Conservation (phyloP, 257 asterid genomes). For the Nicotiana undulata region DNA sequence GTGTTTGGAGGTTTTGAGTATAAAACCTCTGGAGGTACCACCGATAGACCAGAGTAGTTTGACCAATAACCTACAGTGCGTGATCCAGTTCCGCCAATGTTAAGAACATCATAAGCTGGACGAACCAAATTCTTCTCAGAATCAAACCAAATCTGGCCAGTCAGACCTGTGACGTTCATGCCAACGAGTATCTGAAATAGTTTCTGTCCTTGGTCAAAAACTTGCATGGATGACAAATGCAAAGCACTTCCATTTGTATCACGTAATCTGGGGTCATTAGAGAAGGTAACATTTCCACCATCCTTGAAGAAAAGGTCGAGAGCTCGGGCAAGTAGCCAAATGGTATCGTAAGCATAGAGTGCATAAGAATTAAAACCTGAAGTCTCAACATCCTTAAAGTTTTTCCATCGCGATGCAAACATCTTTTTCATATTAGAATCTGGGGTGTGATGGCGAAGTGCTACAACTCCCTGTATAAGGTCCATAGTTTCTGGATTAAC, state of each 20-base stretch:
- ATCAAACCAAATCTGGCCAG: slow-evolving; percentile 45
- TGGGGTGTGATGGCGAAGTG: slow-evolving; percentile 52
- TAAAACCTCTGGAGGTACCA: slow-evolving; percentile 39
- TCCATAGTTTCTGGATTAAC: slow-evolving; percentile 37
- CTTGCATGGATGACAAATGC: slow-evolving; percentile 29
- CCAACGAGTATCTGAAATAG: slow-evolving; percentile 38
- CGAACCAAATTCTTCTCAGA: slow-evolving; percentile 39
- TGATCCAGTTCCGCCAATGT: slow-evolving; percentile 49
- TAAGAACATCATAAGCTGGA: slow-evolving; percentile 58
- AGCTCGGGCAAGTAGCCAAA: slow-evolving; percentile 66
- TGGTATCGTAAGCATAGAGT: slow-evolving; percentile 62
- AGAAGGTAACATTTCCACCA: slow-evolving; percentile 36
- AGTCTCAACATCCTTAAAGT: slow-evolving; percentile 21
- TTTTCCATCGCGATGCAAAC: slow-evolving; percentile 39
- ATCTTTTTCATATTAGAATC: slow-evolving; percentile 42
- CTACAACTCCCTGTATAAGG: slow-evolving; percentile 57
- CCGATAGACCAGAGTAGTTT: slow-evolving; percentile 47
- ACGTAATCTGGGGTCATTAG: slow-evolving; percentile 46
- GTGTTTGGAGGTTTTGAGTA: slow-evolving; percentile 34
- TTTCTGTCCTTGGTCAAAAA: slow-evolving; percentile 52
- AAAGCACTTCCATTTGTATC: slow-evolving; percentile 29
- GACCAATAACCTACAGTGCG: slow-evolving; percentile 70
- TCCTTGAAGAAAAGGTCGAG: slow-evolving; percentile 34
- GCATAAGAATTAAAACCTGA: slow-evolving; percentile 47
- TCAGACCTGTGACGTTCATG: slow-evolving; percentile 49